Percentiles rank a stretch among this genome's conserved stretches.
phyloP scores from a whole-genome alignment of 2,329 filamentous ascomycete genomes.

The Coniochaeta sp. region DNA sequence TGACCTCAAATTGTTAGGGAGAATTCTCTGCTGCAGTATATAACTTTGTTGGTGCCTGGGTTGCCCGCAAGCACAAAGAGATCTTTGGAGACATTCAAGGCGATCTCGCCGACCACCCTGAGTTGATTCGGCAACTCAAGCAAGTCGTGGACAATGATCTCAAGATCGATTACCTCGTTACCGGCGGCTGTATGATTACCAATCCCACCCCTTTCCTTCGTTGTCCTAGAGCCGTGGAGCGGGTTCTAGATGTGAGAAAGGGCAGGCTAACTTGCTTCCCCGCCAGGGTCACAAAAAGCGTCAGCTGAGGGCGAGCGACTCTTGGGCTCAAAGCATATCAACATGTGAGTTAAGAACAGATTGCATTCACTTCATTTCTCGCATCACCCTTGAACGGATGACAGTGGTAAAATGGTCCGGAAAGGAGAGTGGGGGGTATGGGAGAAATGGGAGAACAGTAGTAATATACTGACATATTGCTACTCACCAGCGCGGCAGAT shows the following conservation, averaged over 20 bases:
- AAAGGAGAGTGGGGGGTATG: too few relatives aligned
- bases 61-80: constrained; percentile 57
- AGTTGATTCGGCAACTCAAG: constrained; percentile 51
- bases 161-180: constrained; percentile 83
- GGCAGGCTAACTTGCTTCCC: too few relatives aligned
- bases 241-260: too few relatives aligned
- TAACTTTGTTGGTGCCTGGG: constrained; percentile 79
- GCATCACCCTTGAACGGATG: too few relatives aligned
- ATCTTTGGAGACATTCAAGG: constrained; percentile 36
- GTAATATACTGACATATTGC: too few relatives aligned
- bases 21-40: constrained; percentile 80
- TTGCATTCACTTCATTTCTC: too few relatives aligned
- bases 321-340: constrained; percentile 71
- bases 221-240: too few relatives aligned
- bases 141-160: constrained; percentile 62
- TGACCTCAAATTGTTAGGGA: constrained; percentile 30
- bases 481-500: constrained; percentile 47
- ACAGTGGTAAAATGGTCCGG: too few relatives aligned
- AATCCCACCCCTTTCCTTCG: too few relatives aligned
- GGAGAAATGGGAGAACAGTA: too few relatives aligned
- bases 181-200: constrained; percentile 57
- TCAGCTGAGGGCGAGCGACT: constrained; percentile 74
- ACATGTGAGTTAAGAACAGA: constrained; percentile 38
- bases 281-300: constrained; percentile 66
- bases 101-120: constrained; percentile 41